Conservation (phyloP, 1,139 yeast genomes). For the Keqinozyma sinolaborantium region DNA sequence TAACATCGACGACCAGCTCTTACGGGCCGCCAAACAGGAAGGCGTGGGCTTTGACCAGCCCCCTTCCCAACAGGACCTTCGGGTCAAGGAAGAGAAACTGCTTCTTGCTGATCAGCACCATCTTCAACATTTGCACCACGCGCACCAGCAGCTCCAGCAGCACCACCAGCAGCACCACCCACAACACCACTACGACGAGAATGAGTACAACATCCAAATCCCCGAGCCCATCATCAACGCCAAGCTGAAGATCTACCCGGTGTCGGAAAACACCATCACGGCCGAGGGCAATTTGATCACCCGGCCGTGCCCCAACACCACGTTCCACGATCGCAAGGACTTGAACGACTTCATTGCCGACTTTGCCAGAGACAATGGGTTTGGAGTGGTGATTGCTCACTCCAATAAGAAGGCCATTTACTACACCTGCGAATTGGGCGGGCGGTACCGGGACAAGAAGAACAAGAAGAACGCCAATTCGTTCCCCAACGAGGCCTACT, state of each 20-base stretch:
- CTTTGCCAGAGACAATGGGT: slow-evolving; percentile 56
- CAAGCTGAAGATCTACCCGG: slow-evolving; percentile 46
- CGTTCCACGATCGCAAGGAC: slow-evolving; percentile 47
- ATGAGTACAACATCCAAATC: slow-evolving; percentile 45
- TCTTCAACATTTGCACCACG: slow-evolving; percentile 16
- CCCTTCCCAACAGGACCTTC: too few species aligned
- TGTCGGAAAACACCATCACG: slow-evolving; percentile 43
- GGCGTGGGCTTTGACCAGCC: slow-evolving; percentile 23
- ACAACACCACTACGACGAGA: slow-evolving; percentile 18
- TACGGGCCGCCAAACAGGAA: slow-evolving; percentile 34
- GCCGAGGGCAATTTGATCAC: slow-evolving; percentile 52
- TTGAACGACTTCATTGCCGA: slow-evolving; percentile 54
- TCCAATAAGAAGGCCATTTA: slow-evolving; percentile 58
- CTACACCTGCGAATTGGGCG: slow-evolving; percentile 61
- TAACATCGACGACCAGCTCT: slow-evolving; percentile 46
- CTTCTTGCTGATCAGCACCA: slow-evolving; percentile 10
- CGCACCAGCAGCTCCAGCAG: slow-evolving; percentile 16
- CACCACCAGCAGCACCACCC: slow-evolving; percentile 16
- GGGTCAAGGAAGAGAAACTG: slow-evolving; percentile 2
- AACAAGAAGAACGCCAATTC: slow-evolving; percentile 21
- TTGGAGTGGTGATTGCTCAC: slow-evolving; percentile 59
- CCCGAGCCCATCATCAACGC: slow-evolving; percentile 47
- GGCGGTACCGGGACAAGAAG: slow-evolving; percentile 53
- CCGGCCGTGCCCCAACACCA: slow-evolving; percentile 53
- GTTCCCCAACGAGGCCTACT: slow-evolving; percentile 35